Conservation (phyloP, 2,329 filamentous ascomycete species). For the Dactylella cylindrospora region DNA sequence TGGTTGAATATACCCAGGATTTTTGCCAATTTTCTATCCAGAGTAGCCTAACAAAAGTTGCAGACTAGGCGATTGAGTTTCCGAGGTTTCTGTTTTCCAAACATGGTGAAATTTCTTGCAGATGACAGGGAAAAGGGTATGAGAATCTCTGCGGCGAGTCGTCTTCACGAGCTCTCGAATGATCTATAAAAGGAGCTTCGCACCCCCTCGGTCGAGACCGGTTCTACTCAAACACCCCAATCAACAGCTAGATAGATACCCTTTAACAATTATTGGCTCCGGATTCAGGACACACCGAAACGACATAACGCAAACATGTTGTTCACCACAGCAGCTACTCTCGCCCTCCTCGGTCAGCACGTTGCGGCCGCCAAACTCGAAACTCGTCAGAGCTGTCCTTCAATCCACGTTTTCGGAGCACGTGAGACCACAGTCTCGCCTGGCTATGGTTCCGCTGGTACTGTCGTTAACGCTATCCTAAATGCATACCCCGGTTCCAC, state of each 20-base stretch:
- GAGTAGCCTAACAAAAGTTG: too few relatives aligned
- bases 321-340: conserved; percentile 37
- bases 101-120: not conserved
- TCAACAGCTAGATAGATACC: too few relatives aligned
- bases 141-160: too few relatives aligned
- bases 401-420: conserved; percentile 58
- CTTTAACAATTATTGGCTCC: too few relatives aligned
- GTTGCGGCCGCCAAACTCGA: conserved; percentile 21
- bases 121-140: not conserved
- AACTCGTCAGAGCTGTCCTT: conserved; percentile 52
- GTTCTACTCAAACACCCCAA: too few relatives aligned
- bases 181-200: conserved; percentile 5
- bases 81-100: conserved; percentile 12
- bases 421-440: conserved; percentile 57
- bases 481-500: conserved; percentile 58
- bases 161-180: too few relatives aligned
- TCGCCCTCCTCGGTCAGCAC: conserved; percentile 39
- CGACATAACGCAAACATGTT: too few relatives aligned
- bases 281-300: too few relatives aligned
- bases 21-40: conserved; percentile 40
- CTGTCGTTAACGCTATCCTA: conserved; percentile 58
- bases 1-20: conserved; percentile 30
- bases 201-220: not conserved
- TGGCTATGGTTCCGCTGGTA: conserved; percentile 59
- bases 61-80: conserved; percentile 16